Conservation (phyloP, 495 filamentous ascomycete genomes). For the Schizothecium vesticola region DNA sequence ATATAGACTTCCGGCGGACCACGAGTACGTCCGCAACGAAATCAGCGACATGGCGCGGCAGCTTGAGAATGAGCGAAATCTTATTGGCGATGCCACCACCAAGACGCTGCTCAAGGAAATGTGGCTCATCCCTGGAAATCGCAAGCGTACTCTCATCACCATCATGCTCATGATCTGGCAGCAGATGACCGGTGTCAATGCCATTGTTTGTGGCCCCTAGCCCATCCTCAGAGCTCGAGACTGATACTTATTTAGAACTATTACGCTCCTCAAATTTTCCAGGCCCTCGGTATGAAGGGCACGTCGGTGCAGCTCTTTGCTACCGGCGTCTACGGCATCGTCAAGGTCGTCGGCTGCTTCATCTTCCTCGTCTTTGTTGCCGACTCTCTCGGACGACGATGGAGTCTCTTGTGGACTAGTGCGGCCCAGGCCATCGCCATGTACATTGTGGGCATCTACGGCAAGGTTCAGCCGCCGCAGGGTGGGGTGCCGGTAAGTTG, state of each 20-base stretch:
- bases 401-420: conserved; percentile 66
- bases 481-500: conserved; percentile 33
- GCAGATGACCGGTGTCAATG: conserved; percentile 64
- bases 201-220: conserved; percentile 19
- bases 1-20: conserved; percentile 41
- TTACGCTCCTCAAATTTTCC: conserved; percentile 69
- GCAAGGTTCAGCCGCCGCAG: conserved; percentile 54
- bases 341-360: conserved; percentile 50
- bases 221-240: not conserved
- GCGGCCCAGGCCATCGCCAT: conserved; percentile 61
- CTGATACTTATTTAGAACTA: conserved; percentile 44
- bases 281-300: conserved; percentile 49
- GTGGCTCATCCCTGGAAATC: conserved; percentile 56
- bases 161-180: conserved; percentile 63
- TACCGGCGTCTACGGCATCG: conserved; percentile 60
- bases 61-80: conserved; percentile 57
- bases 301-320: conserved; percentile 51
- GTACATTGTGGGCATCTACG: conserved; percentile 69
- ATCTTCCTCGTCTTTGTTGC: conserved; percentile 65
- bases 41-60: conserved; percentile 58
- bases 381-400: conserved; percentile 64
- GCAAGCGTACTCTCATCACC: conserved; percentile 34
- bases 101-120: conserved; percentile 62
- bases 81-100: conserved; percentile 52
- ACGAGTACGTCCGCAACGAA: conserved; percentile 59